These are phyloP conservation scores for Trichoderma sp. DNA, from an alignment of 2,329 filamentous ascomycete genomes.

Conservation along the genomic window DNA sequence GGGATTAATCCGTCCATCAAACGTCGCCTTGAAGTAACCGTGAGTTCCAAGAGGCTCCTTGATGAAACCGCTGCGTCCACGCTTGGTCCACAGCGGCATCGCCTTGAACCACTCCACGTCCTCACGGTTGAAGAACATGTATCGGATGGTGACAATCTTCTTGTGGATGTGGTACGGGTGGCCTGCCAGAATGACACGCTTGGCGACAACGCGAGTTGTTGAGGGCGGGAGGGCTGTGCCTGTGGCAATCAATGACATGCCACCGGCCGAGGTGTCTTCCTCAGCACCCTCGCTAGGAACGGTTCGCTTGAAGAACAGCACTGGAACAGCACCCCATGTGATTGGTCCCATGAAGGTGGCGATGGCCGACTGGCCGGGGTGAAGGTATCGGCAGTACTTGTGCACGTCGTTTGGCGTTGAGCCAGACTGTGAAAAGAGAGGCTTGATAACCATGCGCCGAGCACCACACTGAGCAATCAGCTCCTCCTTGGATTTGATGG, in stretches of 20 bases:
- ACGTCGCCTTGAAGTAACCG: slow-evolving; percentile 99
- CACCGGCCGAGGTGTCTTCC: slow-evolving; percentile 43
- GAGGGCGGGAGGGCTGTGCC: slow-evolving; percentile 82
- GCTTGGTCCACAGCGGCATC: slow-evolving; percentile 87
- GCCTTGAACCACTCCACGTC: slow-evolving; percentile 99
- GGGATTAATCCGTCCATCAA: slow-evolving; percentile 93
- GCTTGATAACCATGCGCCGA: slow-evolving; percentile 82
- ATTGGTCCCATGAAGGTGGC: slow-evolving; percentile 88
- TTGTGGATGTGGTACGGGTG: slow-evolving; percentile 99
- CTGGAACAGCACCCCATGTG: slow-evolving; percentile 89
- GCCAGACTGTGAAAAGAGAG: slow-evolving; percentile 85
- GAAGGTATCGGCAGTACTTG: slow-evolving; percentile 90
- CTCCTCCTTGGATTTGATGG: slow-evolving; percentile 89
- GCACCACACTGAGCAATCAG: slow-evolving; percentile 90
- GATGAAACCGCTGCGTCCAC: slow-evolving; percentile 85
- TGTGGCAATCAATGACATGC: slow-evolving; percentile 76
- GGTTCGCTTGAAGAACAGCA: slow-evolving; percentile 78
- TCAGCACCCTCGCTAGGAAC: slow-evolving; percentile 46
- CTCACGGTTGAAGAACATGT: slow-evolving; percentile 99
- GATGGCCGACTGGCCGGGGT: slow-evolving; percentile 86
- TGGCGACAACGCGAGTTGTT: slow-evolving; percentile 81
- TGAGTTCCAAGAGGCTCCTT: slow-evolving; percentile 95
- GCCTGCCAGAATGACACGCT: slow-evolving; percentile 89
- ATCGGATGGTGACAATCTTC: slow-evolving; percentile 91
- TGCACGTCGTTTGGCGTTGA: slow-evolving; percentile 95